These are phyloP conservation scores for Neonectria ditissima DNA, from an alignment of 2,329 filamentous ascomycete species.

Conservation along the genomic window DNA sequence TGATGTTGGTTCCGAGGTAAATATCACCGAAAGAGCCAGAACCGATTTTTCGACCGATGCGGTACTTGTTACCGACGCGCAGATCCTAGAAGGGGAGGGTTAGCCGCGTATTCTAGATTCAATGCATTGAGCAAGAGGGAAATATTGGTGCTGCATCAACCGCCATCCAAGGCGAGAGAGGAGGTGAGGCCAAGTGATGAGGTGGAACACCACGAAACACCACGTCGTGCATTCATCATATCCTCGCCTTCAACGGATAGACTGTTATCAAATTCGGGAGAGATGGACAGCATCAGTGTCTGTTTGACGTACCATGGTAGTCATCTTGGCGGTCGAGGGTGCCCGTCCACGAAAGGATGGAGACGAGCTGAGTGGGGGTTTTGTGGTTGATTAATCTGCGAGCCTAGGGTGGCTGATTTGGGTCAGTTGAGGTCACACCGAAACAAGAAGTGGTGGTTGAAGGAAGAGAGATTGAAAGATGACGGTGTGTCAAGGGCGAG, in stretches of 20 bases:
- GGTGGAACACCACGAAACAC: background rate
- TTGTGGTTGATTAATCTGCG: slow-evolving; percentile 34
- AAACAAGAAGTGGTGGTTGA: slow-evolving; percentile 17
- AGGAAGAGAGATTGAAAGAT: slow-evolving; percentile 23
- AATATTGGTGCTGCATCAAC: slow-evolving; percentile 1
- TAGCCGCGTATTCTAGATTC: slow-evolving; percentile 27
- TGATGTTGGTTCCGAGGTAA: slow-evolving; percentile 99
- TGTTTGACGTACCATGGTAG: slow-evolving; percentile 61
- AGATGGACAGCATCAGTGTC: background rate
- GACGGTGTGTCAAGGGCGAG: slow-evolving; percentile 34
- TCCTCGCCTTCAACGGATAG: background rate
- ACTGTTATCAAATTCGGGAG: background rate
- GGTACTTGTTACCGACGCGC: slow-evolving; percentile 99
- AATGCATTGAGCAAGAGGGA: background rate
- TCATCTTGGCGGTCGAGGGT: slow-evolving; percentile 54
- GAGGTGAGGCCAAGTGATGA: background rate
- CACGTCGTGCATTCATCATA: background rate
- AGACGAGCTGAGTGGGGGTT: slow-evolving; percentile 24
- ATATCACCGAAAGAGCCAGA: slow-evolving; percentile 98
- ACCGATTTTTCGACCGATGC: slow-evolving; percentile 98
- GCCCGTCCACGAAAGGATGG: slow-evolving; percentile 40
- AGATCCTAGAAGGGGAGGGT: slow-evolving; percentile 76
- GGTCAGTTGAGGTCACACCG: slow-evolving; percentile 32
- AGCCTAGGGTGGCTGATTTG: slow-evolving; percentile 36
- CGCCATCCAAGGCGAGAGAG: background rate